Conservation (phyloP, 1,284 basidiomycete species). For the Ceratobasidium papillatum region DNA sequence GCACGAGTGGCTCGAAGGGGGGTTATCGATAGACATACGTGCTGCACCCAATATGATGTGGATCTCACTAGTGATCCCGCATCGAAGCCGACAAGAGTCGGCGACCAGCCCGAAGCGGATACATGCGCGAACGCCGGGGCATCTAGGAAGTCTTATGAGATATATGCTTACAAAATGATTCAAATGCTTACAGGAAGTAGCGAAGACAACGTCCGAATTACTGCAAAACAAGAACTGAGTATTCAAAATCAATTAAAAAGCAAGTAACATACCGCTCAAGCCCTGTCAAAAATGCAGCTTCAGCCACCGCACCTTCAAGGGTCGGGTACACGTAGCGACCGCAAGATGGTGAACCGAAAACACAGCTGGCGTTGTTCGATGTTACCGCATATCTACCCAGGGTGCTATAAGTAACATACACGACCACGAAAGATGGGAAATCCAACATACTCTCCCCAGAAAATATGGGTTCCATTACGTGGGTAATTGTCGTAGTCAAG, state of each 20-base stretch:
- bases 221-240: not conserved
- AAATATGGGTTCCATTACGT: conserved; percentile 54
- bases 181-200: conserved; percentile 49
- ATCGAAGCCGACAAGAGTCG: conserved; percentile 56
- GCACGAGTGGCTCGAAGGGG: too few species aligned
- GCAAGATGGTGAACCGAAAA: conserved; percentile 45
- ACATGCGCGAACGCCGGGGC: conserved; percentile 52
- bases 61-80: conserved; percentile 52
- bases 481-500: conserved; percentile 55
- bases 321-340: conserved; percentile 54
- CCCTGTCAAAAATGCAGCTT: conserved; percentile 56
- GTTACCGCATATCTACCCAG: conserved; percentile 46
- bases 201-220: conserved; percentile 55
- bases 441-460: conserved; percentile 34
- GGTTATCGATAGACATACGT: conserved; percentile 48
- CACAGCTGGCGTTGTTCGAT: conserved; percentile 50
- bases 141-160: conserved; percentile 36
- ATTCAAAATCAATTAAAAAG: not conserved
- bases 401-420: not conserved
- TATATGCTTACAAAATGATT: not conserved
- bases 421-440: not conserved
- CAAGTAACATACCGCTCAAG: conserved; percentile 51
- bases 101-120: conserved; percentile 55
- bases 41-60: conserved; percentile 54
- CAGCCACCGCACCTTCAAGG: conserved; percentile 53